phyloP scores from a whole-genome alignment of 495 filamentous ascomycete species.

The Trichoderma virens region DNA sequence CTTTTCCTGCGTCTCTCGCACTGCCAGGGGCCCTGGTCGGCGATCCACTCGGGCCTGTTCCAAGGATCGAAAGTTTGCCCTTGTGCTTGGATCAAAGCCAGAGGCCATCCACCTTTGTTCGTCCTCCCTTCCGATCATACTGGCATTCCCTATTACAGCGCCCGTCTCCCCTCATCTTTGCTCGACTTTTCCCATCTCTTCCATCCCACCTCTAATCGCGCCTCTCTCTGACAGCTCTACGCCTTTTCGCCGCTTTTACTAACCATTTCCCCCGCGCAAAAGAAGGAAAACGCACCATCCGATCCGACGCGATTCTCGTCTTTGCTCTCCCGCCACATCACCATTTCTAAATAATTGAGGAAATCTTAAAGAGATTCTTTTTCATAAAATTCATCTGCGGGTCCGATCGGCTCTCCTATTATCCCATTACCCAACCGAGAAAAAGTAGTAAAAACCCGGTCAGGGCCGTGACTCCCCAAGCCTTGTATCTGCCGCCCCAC shows the following conservation, averaged over 20 bases:
- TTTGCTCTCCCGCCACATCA: neutral
- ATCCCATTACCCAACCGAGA: neutral
- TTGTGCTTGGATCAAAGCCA: neutral
- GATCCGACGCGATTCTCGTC: neutral
- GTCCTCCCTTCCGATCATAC: conserved; percentile 4
- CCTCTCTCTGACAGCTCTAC: neutral
- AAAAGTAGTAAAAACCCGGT: neutral
- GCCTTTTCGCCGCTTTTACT: neutral
- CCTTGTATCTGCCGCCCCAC: conserved; percentile 2
- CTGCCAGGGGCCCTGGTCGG: neutral
- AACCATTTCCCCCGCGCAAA: neutral
- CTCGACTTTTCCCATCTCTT: neutral
- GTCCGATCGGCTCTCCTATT: conserved; percentile 5
- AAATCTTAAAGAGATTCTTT: neutral
- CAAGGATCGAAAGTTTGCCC: neutral
- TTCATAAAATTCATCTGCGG: neutral
- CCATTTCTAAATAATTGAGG: neutral
- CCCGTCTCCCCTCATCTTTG: neutral
- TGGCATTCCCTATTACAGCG: conserved; percentile 3
- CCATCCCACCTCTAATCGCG: conserved; percentile 4
- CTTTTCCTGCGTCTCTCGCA: neutral
- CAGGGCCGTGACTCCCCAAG: conserved; percentile 1
- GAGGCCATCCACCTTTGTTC: neutral
- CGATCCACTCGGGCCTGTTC: conserved; percentile 9
- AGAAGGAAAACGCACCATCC: neutral